Evolutionary conservation across 83 land plant species (phyloP), one percentile per base, ranked within the genome.

Genomic region (Diphasiastrum complanatum): DNA sequence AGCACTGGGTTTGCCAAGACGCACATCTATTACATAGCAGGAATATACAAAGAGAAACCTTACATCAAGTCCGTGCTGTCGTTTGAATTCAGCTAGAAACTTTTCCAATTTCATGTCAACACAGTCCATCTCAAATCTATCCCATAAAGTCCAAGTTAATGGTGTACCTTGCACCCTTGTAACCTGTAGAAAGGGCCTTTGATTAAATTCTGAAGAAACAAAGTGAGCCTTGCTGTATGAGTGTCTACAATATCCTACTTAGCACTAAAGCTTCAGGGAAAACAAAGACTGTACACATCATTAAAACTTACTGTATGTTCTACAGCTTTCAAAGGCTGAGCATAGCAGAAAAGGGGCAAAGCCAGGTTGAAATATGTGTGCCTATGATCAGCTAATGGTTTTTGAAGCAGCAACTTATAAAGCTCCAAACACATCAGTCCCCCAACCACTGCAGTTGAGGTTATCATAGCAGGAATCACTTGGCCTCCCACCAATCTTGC

Each of bases 61-160:
- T 61, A 75, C 81, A 70, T 78, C 81, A 5, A 78, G 75, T 41
- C 81, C 81, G 45, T 78, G 79, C 60, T 78, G 70, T 6, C 61
- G 75, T 66, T 70, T 69, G 51, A 75, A 78, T 47, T 74, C 78
- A 19, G 69, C 43, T 32, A 78, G 67, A 33, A 78, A 78, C 3
- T 34, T 66, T 37, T 78, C 75, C 66, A 78, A 61, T 8, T 79
- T 47, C 79, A 78, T 65, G 41, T 75, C 78, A 28, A 65, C 66
- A 68, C 81, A 78, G 41, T 75, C 70, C 81, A 78, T 78, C 57
- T 78, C 81, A 52, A 78, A 78, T 56, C 72, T 78, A 31, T 78
- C 81, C 81, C 81, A 78, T 4, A 78, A 60, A 2, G 81, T 78
- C 81, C 81, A 78, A 19, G 56, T 33, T 28, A 78, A 43, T 40